Evolutionary conservation across 1,284 basidiomycete species (phyloP).

Genomic region (Fomitopsis schrenkii): DNA sequence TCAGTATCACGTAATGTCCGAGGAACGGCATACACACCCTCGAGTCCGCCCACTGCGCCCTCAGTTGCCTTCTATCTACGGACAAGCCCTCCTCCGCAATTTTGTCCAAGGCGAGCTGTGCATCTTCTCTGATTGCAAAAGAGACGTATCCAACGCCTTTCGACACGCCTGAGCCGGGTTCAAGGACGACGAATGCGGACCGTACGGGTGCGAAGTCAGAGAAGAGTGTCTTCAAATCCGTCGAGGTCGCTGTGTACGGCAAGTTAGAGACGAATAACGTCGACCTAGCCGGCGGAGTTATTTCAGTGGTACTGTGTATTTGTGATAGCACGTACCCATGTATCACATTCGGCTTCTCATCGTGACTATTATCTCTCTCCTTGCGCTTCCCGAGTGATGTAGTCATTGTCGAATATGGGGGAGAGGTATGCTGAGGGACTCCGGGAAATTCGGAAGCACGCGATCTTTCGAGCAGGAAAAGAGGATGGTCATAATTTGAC

Average conservation of each 20-base stretch:
- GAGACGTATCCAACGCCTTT: slow-evolving; percentile 99
- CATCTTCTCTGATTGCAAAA: slow-evolving; percentile 89
- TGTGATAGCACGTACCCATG: slow-evolving; percentile 34
- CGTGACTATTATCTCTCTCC: slow-evolving; percentile 34
- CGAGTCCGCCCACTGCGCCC: slow-evolving; percentile 77
- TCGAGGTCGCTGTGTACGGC: slow-evolving; percentile 86
- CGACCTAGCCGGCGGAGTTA: slow-evolving; percentile 38
- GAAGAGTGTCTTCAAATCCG: slow-evolving; percentile 89
- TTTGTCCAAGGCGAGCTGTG: slow-evolving; percentile 67
- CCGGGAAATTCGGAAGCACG: background rate
- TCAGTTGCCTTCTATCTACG: slow-evolving; percentile 64
- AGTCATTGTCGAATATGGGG: slow-evolving; percentile 13
- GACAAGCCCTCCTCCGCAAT: slow-evolving; percentile 51
- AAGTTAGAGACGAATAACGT: slow-evolving; percentile 83
- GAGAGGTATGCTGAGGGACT: background rate
- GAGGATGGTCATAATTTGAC: too few relatives aligned
- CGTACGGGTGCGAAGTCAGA: slow-evolving; percentile 94
- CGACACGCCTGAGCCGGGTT: slow-evolving; percentile 75
- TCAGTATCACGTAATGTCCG: background rate
- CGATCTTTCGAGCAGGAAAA: background rate
- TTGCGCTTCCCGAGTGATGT: slow-evolving; percentile 49
- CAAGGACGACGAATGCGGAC: slow-evolving; percentile 90
- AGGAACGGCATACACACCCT: slow-evolving; percentile 49
- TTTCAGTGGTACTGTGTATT: background rate
- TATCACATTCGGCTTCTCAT: slow-evolving; percentile 16